Conservation (phyloP, 306 rosid species). For the Coriaria nepalensis region DNA sequence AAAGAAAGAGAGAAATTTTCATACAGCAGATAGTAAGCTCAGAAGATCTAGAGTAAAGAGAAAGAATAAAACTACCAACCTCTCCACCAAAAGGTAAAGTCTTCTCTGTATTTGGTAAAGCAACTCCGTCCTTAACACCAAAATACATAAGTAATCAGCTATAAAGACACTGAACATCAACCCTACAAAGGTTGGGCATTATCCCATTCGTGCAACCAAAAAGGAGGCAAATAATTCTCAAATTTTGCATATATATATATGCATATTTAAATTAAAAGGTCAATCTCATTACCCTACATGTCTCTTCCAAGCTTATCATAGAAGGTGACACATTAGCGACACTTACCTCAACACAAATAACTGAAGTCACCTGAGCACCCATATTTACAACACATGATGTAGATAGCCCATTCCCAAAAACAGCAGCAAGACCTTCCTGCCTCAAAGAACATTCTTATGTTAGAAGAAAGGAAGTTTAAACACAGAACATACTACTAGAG, state of each 20-base stretch:
- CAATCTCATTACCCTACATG: too few relatives aligned
- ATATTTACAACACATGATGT: constrained; percentile 86
- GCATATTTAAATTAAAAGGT: too few relatives aligned
- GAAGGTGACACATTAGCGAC: constrained; percentile 8
- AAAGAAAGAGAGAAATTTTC: too few relatives aligned
- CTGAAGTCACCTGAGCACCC: constrained; percentile 87
- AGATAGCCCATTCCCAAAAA: constrained; percentile 92
- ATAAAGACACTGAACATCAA: constrained; percentile 7
- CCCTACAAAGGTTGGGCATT: constrained; percentile 11
- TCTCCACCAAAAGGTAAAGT: constrained; percentile 95
- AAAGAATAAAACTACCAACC: constrained; percentile 32
- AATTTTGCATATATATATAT: too few relatives aligned
- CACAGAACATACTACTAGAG: too few relatives aligned
- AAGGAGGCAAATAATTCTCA: too few relatives aligned
- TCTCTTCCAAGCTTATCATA: too few relatives aligned
- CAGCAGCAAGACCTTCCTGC: constrained; percentile 95
- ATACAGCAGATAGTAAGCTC: background rate
- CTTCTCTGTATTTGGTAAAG: constrained; percentile 61
- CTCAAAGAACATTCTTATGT: constrained; percentile 22
- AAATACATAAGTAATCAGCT: constrained; percentile 16
- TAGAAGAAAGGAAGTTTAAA: too few relatives aligned
- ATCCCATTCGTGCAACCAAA: too few relatives aligned
- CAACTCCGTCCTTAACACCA: constrained; percentile 74
- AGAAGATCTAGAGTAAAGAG: background rate
- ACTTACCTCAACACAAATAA: constrained; percentile 84